Evolutionary conservation across 805 yeast genomes (phyloP), one percentile per base, ranked within the genome.

Genomic region (Cyberlindnera petersonii): DNA sequence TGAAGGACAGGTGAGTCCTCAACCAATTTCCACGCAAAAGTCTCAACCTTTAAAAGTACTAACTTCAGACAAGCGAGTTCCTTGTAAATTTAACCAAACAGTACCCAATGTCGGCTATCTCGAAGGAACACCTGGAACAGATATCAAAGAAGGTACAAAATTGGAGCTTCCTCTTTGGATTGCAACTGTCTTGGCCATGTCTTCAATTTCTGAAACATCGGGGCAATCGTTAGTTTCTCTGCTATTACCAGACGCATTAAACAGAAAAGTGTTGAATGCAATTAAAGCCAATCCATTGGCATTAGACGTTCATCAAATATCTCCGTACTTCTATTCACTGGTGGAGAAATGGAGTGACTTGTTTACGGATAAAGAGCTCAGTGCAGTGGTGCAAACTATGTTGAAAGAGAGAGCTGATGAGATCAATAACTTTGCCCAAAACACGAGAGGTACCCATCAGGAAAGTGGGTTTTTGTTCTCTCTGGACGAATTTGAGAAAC

Each of bases 61-160:
- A 20, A 34, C 41, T 16, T 5, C 14, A 4, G 5, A 13, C 22
- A 44, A 70, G 66, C 80, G 79, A 53, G 65, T 89, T 7, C 96
- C 96, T 0, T 79, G 91, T 53, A 76, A 74, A 37, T 87, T 89
- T 65, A 80, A 82, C 47, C 73, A 80, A 32, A 72, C 82, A 0
- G 82, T 87, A 7, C 94, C 95, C 0, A 91, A 93, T 0, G 65
- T 91, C n/a, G 97, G 96, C 3, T 86, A 82, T 53, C 66, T 91
- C 6, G 89, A 83, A 53, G 87, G 89, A 7, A 77, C 82, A 44
- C 85, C 87, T 1, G 86, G 83, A 1, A 71, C 76, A 46, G 60
- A 63, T 43, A 66, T 82, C 22, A 61, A 65, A 39, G 70, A 75
- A 50, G 79, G 77, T 24, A 69, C 88, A 3, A 79, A 78, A 52